These are phyloP conservation scores for Leishmania braziliensis DNA, from an alignment of 208 protist species.

Conservation along the genomic window DNA sequence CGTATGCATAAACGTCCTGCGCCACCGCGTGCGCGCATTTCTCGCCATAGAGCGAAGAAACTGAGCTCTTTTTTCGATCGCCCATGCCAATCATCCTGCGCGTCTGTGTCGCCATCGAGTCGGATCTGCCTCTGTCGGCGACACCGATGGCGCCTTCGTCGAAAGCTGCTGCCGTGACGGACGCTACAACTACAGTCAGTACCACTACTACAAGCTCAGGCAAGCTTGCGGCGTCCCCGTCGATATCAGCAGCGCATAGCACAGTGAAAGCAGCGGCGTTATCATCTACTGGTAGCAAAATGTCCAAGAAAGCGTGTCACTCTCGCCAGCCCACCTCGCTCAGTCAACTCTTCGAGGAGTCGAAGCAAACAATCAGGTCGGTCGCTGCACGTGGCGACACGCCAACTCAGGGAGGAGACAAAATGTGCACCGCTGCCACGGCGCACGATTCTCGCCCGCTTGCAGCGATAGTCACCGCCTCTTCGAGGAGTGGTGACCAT, in stretches of 20 bases:
- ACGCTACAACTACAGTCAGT: too few species aligned
- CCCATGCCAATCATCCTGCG: slow-evolving; percentile 32
- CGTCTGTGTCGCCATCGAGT: slow-evolving; percentile 21
- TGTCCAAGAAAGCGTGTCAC: background rate
- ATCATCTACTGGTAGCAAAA: background rate
- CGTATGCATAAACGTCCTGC: background rate
- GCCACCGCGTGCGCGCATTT: background rate
- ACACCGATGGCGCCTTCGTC: background rate
- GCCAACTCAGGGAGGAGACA: background rate
- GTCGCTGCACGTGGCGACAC: background rate
- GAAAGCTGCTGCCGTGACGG: background rate
- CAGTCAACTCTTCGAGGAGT: background rate
- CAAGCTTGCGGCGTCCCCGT: background rate
- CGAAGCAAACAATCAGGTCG: background rate
- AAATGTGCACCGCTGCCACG: too few species aligned
- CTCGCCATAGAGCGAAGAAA: background rate
- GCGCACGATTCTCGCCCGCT: too few species aligned
- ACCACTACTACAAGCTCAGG: background rate
- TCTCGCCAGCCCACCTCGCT: background rate
- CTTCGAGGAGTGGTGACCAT: too few species aligned
- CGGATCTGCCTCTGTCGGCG: background rate
- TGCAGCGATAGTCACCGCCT: too few species aligned
- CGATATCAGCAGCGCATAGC: background rate
- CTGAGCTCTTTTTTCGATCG: background rate
- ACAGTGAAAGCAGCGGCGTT: background rate